Conservation (phyloP, 805 yeast genomes). For the Ogataea pilisensis region DNA sequence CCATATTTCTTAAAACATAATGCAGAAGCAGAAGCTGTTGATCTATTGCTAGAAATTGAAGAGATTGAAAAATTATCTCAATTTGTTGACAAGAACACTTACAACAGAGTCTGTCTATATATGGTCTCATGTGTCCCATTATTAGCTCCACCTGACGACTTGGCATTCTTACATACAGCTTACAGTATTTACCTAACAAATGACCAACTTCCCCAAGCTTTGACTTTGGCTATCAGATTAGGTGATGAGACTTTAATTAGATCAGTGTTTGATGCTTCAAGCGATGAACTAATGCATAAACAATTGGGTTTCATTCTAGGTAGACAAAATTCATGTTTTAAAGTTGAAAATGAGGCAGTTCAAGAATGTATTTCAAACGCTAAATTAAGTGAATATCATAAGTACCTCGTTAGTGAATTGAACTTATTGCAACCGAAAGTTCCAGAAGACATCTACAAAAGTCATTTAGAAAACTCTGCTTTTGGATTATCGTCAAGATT, state of each 20-base stretch:
- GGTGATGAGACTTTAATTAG: slow-evolving; percentile 76
- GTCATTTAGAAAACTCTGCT: slow-evolving; percentile 70
- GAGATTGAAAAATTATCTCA: slow-evolving; percentile 76
- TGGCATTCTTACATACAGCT: slow-evolving; percentile 81
- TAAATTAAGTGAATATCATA: slow-evolving; percentile 71
- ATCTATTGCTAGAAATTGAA: slow-evolving; percentile 85
- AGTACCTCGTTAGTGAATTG: slow-evolving; percentile 78
- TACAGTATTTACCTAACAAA: slow-evolving; percentile 77
- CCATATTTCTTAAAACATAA: slow-evolving; percentile 91
- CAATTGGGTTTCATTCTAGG: slow-evolving; percentile 90
- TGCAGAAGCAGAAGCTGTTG: slow-evolving; percentile 98
- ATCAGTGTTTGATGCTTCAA: slow-evolving; percentile 77
- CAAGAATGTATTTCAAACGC: slow-evolving; percentile 83
- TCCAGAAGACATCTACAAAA: slow-evolving; percentile 92
- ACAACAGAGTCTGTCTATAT: slow-evolving; percentile 85
- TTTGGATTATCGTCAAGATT: slow-evolving; percentile 54
- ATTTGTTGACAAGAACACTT: slow-evolving; percentile 81
- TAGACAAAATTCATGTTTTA: slow-evolving; percentile 78
- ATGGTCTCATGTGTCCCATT: slow-evolving; percentile 96
- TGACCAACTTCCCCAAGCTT: slow-evolving; percentile 81
- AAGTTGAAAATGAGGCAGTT: slow-evolving; percentile 64
- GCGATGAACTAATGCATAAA: slow-evolving; percentile 70
- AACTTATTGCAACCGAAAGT: slow-evolving; percentile 85
- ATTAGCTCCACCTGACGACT: slow-evolving; percentile 91
- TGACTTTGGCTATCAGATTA: slow-evolving; percentile 81